Base-by-base conservation (phyloP, 805 yeast genomes). In the Pachysolen tannophilus region DNA sequence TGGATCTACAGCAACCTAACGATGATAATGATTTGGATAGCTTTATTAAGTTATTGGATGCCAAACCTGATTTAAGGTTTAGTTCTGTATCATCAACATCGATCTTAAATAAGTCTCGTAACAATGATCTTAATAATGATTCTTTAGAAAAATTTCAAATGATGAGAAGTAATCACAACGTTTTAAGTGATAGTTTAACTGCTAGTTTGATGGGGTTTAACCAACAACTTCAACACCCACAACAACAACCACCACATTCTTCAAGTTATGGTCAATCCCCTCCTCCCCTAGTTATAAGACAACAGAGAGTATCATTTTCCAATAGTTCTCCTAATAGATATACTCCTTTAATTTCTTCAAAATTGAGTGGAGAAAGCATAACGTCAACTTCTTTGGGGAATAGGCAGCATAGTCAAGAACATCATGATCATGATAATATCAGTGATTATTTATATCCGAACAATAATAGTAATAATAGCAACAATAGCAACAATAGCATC, bases 61-160 rank as follows among this genome's bases (percentile, higher is more conserved):
- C 58, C 7, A 60, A 54, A 33, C 65, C 65, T 1, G 61, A 57
- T 36, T 39, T 60, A 26, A 43, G 60, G 32, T n/a, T n/a, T n/a
- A n/a, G n/a, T n/a, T n/a, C n/a, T n/a, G 43, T 60, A 27, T 40
- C 55, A 6, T 46, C 57, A 2, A 47, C 51, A 6, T 42, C 57
- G 2, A 45, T 50, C 26, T 25, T 21, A 23, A 25, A 17, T 14
- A 16, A 29, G 13, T 21, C 13, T 25, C 19, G 35, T n/a, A n/a
- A n/a, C n/a, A n/a, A n/a, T n/a, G n/a, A n/a, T n/a, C n/a, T n/a
- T n/a, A 16, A 25, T 16, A 35, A 36, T 15, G 44, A 43, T 20
- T 34, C 45, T 3, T 28, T 43, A 15, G 35, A 35, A 11, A 33
- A 28, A 24, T 45, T 39, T 33, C 48, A 45, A 26, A 26, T 15